These are phyloP conservation scores for Pseudogymnoascus sp. DNA, from an alignment of 2,329 filamentous ascomycete species.

Conservation along the genomic window DNA sequence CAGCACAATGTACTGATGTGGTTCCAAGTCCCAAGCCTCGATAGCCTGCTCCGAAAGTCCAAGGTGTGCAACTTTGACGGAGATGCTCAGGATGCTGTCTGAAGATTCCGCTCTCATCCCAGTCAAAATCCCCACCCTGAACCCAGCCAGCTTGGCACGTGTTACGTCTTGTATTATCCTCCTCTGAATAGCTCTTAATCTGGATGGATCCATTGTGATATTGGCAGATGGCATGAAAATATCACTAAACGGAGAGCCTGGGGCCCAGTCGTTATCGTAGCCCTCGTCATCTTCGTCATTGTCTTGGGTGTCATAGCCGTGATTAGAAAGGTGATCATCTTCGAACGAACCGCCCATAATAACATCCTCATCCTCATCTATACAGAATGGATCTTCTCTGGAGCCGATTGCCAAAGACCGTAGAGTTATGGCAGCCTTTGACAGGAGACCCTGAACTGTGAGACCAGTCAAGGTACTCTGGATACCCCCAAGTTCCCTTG, in stretches of 20 bases:
- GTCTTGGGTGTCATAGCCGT: background rate
- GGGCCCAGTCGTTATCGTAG: constrained; percentile 18
- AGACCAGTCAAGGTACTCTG: constrained; percentile 18
- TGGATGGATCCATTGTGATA: constrained; percentile 33
- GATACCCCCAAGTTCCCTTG: constrained; percentile 27
- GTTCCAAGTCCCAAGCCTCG: constrained; percentile 66
- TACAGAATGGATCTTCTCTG: background rate
- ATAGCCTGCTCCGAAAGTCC: constrained; percentile 67
- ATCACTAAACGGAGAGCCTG: background rate
- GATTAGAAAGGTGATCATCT: background rate
- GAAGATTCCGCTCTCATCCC: constrained; percentile 36
- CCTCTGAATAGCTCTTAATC: constrained; percentile 18
- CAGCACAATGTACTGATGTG: constrained; percentile 64
- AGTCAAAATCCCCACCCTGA: constrained; percentile 59
- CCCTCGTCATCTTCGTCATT: constrained; percentile 16
- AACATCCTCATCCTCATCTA: constrained; percentile 1
- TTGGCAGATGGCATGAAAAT: constrained; percentile 15
- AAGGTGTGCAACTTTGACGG: constrained; percentile 62
- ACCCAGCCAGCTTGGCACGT: constrained; percentile 55
- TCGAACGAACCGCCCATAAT: background rate
- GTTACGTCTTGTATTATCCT: constrained; percentile 34
- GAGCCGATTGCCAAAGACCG: background rate
- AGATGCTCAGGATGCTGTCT: constrained; percentile 53
- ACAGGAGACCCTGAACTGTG: constrained; percentile 12
- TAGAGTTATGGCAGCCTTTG: background rate